A percentile compares a stretch with the other conserved stretches of the same genome.
Conservation (phyloP, 495 filamentous ascomycete species). For the Letharia lupina region DNA sequence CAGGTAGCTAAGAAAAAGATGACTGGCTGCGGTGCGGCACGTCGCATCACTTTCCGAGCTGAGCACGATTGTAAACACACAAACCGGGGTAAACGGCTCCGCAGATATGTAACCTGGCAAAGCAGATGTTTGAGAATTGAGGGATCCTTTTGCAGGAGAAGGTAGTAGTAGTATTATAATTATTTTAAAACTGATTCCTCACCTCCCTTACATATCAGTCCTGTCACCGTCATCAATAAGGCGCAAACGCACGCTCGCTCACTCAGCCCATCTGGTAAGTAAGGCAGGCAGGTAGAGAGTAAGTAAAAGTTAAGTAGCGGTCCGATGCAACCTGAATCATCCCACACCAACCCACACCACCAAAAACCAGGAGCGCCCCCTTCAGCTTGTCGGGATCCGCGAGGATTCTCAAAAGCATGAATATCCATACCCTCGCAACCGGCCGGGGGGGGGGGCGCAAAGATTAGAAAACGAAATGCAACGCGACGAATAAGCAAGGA, state of each 20-base stretch:
- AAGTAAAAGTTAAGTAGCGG: neutral
- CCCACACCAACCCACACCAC: neutral
- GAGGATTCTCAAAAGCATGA: too few species aligned
- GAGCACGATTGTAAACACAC: slow-evolving; percentile 2
- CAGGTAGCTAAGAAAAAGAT: neutral
- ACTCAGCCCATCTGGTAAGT: neutral
- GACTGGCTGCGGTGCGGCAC: slow-evolving; percentile 1
- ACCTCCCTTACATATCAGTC: neutral
- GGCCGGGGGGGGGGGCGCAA: too few species aligned
- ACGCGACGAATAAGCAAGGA: neutral
- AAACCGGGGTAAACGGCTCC: neutral
- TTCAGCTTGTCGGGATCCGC: too few species aligned
- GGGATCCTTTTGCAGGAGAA: neutral
- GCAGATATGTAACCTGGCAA: neutral
- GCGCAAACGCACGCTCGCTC: neutral
- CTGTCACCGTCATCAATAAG: neutral
- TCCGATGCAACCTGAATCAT: neutral
- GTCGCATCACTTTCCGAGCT: neutral
- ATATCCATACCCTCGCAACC: too few species aligned
- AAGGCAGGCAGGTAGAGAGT: too few species aligned
- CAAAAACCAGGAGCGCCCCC: neutral
- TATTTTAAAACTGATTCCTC: neutral
- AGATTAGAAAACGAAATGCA: too few species aligned
- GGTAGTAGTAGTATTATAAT: neutral
- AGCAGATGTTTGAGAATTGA: neutral